Conservation (phyloP, 2,329 filamentous ascomycete species). For the Colletotrichum truncatum region DNA sequence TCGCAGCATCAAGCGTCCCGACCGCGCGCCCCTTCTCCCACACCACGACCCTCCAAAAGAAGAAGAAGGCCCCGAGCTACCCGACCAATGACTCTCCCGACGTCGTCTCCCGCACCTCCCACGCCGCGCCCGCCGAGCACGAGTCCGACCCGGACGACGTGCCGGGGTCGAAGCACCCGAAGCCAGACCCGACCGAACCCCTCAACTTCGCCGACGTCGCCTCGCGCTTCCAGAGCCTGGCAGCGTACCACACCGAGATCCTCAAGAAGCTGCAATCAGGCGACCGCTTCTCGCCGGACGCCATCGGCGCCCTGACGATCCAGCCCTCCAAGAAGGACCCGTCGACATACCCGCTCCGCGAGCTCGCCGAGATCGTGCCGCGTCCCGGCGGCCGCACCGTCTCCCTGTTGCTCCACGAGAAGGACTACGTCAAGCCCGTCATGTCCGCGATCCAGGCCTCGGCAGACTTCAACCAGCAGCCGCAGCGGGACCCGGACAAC, state of each 20-base stretch:
- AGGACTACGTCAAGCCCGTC: slow-evolving; percentile 60
- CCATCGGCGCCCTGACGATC: slow-evolving; percentile 56
- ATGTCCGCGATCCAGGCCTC: slow-evolving; percentile 63
- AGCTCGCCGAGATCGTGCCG: slow-evolving; percentile 64
- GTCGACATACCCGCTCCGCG: slow-evolving; percentile 58
- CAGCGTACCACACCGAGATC: slow-evolving; percentile 49
- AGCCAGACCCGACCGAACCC: slow-evolving; percentile 51
- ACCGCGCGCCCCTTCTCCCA: slow-evolving; percentile 40
- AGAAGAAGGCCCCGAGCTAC: slow-evolving; percentile 42
- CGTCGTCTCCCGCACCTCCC: slow-evolving; percentile 30
- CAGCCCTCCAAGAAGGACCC: slow-evolving; percentile 38
- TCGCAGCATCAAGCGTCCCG: neutral
- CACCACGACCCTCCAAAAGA: slow-evolving; percentile 43
- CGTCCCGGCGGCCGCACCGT: slow-evolving; percentile 50
- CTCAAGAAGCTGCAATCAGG: slow-evolving; percentile 55
- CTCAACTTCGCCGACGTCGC: slow-evolving; percentile 59
- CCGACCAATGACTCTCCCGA: slow-evolving; percentile 30
- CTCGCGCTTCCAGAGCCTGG: slow-evolving; percentile 51
- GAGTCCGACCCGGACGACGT: slow-evolving; percentile 33
- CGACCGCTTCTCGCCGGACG: slow-evolving; percentile 61
- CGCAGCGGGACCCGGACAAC: slow-evolving; percentile 66
- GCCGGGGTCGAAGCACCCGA: slow-evolving; percentile 35
- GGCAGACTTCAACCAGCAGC: slow-evolving; percentile 68
- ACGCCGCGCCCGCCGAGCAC: slow-evolving; percentile 31
- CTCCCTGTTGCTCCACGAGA: slow-evolving; percentile 52